These are phyloP conservation scores for Mallotus repandus DNA, from an alignment of 441 rosid species.

Conservation along the genomic window DNA sequence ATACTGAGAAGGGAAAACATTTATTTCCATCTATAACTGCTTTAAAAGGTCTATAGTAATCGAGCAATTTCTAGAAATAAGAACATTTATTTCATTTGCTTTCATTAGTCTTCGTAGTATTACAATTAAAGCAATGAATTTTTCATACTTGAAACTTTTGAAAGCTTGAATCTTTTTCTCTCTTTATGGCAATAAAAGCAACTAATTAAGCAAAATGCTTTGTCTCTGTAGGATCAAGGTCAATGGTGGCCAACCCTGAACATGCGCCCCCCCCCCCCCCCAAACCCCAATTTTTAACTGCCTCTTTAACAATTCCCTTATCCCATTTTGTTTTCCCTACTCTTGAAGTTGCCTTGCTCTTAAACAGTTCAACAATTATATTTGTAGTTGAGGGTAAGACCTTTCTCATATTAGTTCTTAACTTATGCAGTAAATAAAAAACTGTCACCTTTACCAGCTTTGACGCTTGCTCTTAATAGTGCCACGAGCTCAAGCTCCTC, in stretches of 20 bases:
- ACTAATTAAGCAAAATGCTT: slow-evolving; percentile 62
- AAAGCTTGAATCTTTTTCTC: slow-evolving; percentile 57
- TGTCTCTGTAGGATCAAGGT: slow-evolving; percentile 60
- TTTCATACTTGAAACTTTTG: slow-evolving; percentile 61
- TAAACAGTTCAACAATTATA: slow-evolving; percentile 52
- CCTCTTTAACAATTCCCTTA: slow-evolving; percentile 33
- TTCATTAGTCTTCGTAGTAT: slow-evolving; percentile 14
- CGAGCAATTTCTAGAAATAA: slow-evolving; percentile 63
- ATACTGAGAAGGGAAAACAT: too few relatives aligned
- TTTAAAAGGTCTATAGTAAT: slow-evolving; percentile 66
- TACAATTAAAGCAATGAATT: slow-evolving; percentile 9
- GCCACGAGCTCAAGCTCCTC: slow-evolving; percentile 67
- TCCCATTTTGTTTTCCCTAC: slow-evolving; percentile 52
- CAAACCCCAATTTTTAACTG: slow-evolving; percentile 39
- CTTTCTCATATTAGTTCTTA: slow-evolving; percentile 47
- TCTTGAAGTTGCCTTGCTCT: slow-evolving; percentile 46
- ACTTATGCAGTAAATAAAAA: slow-evolving; percentile 57
- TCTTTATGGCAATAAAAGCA: slow-evolving; percentile 54
- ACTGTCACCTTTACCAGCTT: slow-evolving; percentile 55
- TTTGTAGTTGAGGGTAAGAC: slow-evolving; percentile 51
- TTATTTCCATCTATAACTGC: slow-evolving; percentile 66
- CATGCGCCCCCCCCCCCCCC: slow-evolving; percentile 78
- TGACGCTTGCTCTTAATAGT: slow-evolving; percentile 49
- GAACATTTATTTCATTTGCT: slow-evolving; percentile 2
- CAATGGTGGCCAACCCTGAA: slow-evolving; percentile 58